A percentile compares a stretch with the other conserved stretches of the same genome.
Conservation (phyloP, 371 early-diverging fungal species). For the Mycotypha africana region DNA sequence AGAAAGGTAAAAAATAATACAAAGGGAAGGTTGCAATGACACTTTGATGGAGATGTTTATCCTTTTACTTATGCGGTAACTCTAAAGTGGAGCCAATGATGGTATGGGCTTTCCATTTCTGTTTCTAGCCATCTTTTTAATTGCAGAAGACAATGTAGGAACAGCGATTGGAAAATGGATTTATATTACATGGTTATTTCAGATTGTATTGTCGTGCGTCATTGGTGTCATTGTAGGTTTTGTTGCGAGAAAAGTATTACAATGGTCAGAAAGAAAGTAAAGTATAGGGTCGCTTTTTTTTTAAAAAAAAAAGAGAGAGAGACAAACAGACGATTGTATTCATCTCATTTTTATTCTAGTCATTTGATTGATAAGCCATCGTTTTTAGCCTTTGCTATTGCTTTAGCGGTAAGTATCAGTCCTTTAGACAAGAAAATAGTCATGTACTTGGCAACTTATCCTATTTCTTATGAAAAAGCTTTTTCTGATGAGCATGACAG, state of each 20-base stretch:
- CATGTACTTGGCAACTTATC: not conserved
- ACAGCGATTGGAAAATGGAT: conserved; percentile 76
- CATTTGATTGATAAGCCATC: conserved; percentile 88
- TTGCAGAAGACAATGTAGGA: conserved; percentile 50
- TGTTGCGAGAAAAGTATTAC: conserved; percentile 64
- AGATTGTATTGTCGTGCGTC: conserved; percentile 66
- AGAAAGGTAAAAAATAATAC: conserved; percentile 55
- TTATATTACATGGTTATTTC: conserved; percentile 71
- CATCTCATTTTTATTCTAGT: conserved; percentile 14
- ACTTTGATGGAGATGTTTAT: not conserved
- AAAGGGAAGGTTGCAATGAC: not conserved
- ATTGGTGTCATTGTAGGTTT: conserved; percentile 81
- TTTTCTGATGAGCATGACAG: conserved; percentile 76
- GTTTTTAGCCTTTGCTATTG: conserved; percentile 85
- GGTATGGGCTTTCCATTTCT: conserved; percentile 88
- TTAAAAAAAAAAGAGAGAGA: too few species aligned
- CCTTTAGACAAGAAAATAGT: too few species aligned
- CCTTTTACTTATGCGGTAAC: not conserved
- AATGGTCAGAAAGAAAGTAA: conserved; percentile 63
- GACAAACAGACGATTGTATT: too few species aligned
- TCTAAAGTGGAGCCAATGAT: conserved; percentile 74
- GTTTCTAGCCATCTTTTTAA: conserved; percentile 73
- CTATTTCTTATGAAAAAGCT: conserved; percentile 32
- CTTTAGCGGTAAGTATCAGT: conserved; percentile 70
- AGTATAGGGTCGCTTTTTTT: not conserved